Evolutionary conservation across 2,329 filamentous ascomycete genomes (phyloP).

Genomic region (Aciculosporium take): DNA sequence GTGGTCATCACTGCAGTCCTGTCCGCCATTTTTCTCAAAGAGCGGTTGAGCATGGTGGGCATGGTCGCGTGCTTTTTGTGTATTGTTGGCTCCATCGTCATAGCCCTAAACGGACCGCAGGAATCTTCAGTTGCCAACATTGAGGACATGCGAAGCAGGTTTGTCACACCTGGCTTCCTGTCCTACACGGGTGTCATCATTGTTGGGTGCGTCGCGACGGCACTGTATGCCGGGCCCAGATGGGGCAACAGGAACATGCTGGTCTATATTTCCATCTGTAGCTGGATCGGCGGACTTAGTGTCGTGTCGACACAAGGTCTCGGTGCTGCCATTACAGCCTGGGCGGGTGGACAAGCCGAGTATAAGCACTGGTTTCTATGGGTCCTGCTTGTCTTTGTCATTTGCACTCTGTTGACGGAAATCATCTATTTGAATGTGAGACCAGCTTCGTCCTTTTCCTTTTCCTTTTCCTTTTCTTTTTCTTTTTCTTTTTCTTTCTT

Average conservation of each 20-base stretch:
- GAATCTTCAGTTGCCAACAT: conserved; percentile 77
- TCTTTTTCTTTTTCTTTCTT: no score
- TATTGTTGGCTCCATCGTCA: conserved; percentile 83
- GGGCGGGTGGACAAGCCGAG: conserved; percentile 66
- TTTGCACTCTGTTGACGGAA: conserved; percentile 78
- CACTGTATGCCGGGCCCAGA: conserved; percentile 67
- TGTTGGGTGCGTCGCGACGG: conserved; percentile 54
- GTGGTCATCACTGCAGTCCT: conserved; percentile 87
- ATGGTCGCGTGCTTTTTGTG: conserved; percentile 94
- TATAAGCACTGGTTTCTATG: conserved; percentile 98
- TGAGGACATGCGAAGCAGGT: conserved; percentile 81
- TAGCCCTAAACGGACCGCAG: conserved; percentile 82
- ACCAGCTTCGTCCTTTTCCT: neutral
- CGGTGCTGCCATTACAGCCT: conserved; percentile 79
- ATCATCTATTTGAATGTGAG: conserved; percentile 92
- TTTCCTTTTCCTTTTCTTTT: neutral
- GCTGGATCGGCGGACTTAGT: conserved; percentile 82
- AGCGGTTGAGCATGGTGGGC: conserved; percentile 85
- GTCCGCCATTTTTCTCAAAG: conserved; percentile 90
- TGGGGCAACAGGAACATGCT: conserved; percentile 97
- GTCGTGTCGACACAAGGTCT: conserved; percentile 91
- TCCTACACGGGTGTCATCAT: conserved; percentile 74
- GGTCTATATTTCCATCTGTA: conserved; percentile 93
- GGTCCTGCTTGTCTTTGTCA: conserved; percentile 78
- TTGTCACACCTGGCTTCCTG: conserved; percentile 76